phyloP scores from a whole-genome alignment of 192 early-diverging fungal genomes.

The Blastocladiella britannica region DNA sequence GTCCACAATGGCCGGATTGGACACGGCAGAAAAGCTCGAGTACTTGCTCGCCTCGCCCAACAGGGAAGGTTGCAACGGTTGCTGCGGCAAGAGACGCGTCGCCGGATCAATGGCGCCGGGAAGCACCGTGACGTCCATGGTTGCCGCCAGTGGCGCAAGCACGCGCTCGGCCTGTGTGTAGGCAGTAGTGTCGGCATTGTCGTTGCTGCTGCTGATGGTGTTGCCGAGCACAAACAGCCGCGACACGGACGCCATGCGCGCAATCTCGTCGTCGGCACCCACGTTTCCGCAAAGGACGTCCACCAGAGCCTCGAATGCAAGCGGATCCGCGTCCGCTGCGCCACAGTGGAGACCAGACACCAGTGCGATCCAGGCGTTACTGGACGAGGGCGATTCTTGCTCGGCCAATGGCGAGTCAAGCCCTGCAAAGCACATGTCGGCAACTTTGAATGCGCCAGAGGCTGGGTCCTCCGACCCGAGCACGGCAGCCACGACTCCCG shows the following conservation, averaged over 20 bases:
- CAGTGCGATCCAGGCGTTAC: constrained; percentile 49
- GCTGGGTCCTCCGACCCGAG: constrained; percentile 58
- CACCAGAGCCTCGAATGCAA: constrained; percentile 47
- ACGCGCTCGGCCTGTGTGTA: constrained; percentile 31
- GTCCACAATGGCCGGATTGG: constrained; percentile 59
- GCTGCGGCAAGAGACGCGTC: constrained; percentile 62
- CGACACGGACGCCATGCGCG: neutral
- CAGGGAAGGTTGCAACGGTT: constrained; percentile 51
- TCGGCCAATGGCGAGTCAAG: constrained; percentile 22
- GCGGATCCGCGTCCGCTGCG: constrained; percentile 15
- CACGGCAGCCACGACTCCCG: constrained; percentile 58
- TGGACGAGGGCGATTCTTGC: neutral
- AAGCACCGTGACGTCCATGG: constrained; percentile 52
- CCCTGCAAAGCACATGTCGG: constrained; percentile 58
- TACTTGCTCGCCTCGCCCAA: constrained; percentile 36
- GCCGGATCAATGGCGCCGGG: constrained; percentile 64
- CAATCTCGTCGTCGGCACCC: constrained; percentile 17
- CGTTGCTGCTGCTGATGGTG: constrained; percentile 23
- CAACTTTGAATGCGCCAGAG: constrained; percentile 61
- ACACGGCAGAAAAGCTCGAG: constrained; percentile 41
- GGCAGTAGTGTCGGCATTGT: constrained; percentile 6
- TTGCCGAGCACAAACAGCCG: constrained; percentile 62
- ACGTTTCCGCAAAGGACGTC: constrained; percentile 63
- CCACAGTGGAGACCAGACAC: constrained; percentile 62
- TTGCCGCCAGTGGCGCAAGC: constrained; percentile 38